Evolutionary conservation across 2,329 filamentous ascomycete species (phyloP), one percentile per base, ranked within the genome.

Genomic region (Alternaria infectoria): DNA sequence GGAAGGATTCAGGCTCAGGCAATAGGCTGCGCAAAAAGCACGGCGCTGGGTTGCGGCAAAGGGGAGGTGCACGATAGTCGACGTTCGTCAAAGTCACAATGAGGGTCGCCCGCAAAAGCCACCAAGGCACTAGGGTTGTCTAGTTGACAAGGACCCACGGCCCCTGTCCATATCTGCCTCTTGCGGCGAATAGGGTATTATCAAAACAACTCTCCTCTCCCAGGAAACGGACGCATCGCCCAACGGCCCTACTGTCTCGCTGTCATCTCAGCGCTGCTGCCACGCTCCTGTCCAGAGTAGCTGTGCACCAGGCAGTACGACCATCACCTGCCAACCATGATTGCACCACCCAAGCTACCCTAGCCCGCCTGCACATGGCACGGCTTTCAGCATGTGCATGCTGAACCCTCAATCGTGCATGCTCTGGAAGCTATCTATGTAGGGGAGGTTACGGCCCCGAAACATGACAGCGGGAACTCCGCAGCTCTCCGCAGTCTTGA

Each of bases 161-260:
- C 65, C 64, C 65, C 65, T 65, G 65, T 65, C 56, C 23, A 17
- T 52, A 55, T 61, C 47, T 49, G 21, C 49, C 56, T 40, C 26
- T 32, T 36, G 50, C 44, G 46, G 45, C 64, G 66, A 64, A 65
- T 66, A 32, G 58, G 17, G 60, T 44, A 61, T 55, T 26, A 67
- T 69, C 67, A 68, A 68, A 69, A 69, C 62, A 69, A 68, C 43
- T 30, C 59, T 47, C 28, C 62, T 66, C 59, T 58, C 62, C 68
- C 58, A 57, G 65, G 68, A 62, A 70, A 69, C 68, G 52, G 47
- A 19, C 59, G 51, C 63, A 52, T 46, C 57, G 58, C 51, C 63
- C 59, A 67, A 40, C 61, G 26, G 46, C 52, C 32, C 36, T 61
- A 57, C 17, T 54, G 26, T 46, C 47, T 19, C 36, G 19, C 28